Conservation (phyloP, 768 basidiomycete species). For the Trametes maxima region DNA sequence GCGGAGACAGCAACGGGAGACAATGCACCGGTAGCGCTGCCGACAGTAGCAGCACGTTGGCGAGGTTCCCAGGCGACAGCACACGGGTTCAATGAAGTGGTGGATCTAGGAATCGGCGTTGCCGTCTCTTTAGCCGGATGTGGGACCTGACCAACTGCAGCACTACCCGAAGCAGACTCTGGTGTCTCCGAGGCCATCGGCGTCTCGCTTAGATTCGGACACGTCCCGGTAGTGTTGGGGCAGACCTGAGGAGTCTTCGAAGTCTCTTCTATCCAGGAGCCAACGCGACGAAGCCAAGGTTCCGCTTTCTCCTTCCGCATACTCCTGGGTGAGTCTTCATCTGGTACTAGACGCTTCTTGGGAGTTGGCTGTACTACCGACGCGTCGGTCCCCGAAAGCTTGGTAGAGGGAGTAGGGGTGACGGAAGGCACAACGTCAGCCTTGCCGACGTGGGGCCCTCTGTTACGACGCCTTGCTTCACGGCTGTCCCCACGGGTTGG, state of each 20-base stretch:
- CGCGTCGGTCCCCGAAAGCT: no score
- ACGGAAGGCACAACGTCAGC: not conserved
- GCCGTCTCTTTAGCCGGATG: no score
- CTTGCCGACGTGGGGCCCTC: not conserved
- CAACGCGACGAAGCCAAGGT: constrained; percentile 12
- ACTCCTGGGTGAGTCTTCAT: not conserved
- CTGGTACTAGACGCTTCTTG: not conserved
- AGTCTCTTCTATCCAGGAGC: constrained; percentile 12
- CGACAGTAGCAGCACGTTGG: no score
- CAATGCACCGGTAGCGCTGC: no score
- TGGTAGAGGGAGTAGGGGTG: no score
- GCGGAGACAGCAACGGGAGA: no score
- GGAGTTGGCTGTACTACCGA: not conserved
- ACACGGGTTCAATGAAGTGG: no score
- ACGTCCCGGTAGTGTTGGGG: not conserved
- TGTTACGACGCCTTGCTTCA: not conserved
- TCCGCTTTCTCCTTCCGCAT: constrained; percentile 7
- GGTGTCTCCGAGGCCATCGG: not conserved
- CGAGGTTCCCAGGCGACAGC: no score
- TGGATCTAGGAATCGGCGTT: no score
- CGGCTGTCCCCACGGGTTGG: not conserved
- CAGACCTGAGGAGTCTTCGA: not conserved
- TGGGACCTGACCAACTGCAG: no score
- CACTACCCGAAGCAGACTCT: not conserved
- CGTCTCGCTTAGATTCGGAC: not conserved